Base-by-base conservation (phyloP, 441 rosid species). In the Theobroma grandiflorum region DNA sequence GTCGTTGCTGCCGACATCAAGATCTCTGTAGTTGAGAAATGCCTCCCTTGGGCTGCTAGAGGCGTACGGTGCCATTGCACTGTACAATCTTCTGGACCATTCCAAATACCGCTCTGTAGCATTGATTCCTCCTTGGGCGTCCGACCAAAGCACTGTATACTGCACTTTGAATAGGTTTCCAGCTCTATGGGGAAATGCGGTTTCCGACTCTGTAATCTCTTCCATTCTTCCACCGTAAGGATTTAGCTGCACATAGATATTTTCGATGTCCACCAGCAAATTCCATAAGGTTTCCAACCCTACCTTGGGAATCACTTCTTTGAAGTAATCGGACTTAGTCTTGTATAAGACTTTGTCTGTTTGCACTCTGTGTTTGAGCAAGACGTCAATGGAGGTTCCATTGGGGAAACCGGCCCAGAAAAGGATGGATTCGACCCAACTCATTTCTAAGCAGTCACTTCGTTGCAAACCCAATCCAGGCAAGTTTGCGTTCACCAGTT, bases 191-290 rank as follows among this genome's bases (percentile, higher is more conserved):
- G 86, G 89, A 79, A 86, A 86, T 22, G 91, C 45, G 1, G 85
- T 78, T 33, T 74, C 80, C 9, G 85, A 64, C 10, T 80, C 70
- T 4, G 79, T 11, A 6, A 89, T 81, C 80, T 87, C 87, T 16
- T 52, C 74, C 91, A 89, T 87, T 73, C 26, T 84, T 1, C 90
- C 90, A 43, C 90, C 89, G 58, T 84, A 88, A 0, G 90, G 85
- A 52, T 83, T 86, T 82, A 86, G 84, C 8, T 76, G 85, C 85
- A 84, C 76, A 74, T 26, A 3, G 57, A 72, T 31, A 8, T 20
- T 10, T 9, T 66, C 88, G 42, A 76, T 63, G 5, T 82, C 72
- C 16, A 85, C 84, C 88, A 85, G 72, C 1, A 73, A 69, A 72
- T 85, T 72, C 71, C 85, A 84, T 14, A 87, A 79, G 37, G 22